A percentile compares a stretch with the other conserved stretches of the same genome.
phyloP scores from a whole-genome alignment of 495 filamentous ascomycete genomes.

The Aspergillus asperescens region DNA sequence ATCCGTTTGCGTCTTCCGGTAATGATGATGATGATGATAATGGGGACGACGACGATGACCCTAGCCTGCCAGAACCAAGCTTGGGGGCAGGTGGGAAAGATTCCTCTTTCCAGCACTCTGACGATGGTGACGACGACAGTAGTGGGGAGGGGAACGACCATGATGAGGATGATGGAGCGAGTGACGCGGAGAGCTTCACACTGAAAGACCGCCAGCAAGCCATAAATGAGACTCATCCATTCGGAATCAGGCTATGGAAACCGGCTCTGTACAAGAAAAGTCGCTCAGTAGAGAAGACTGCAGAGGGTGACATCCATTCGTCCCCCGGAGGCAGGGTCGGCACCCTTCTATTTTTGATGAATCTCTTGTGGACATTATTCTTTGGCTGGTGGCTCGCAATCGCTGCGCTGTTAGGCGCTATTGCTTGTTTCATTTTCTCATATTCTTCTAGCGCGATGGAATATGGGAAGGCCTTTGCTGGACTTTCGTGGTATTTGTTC shows the following conservation, averaged over 20 bases:
- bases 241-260: slow-evolving; percentile 98
- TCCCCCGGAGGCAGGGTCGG: slow-evolving; percentile 85
- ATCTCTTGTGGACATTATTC: slow-evolving; percentile 81
- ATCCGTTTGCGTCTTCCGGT: slow-evolving; percentile 53
- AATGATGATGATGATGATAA: slow-evolving; percentile 50
- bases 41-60: slow-evolving; percentile 43
- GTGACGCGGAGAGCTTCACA: slow-evolving; percentile 74
- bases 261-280: slow-evolving; percentile 97
- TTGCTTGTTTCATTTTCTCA: slow-evolving; percentile 73
- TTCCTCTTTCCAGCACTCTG: slow-evolving; percentile 25
- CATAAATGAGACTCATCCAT: slow-evolving; percentile 98
- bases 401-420: slow-evolving; percentile 64
- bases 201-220: slow-evolving; percentile 91
- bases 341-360: slow-evolving; percentile 75
- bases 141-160: slow-evolving; percentile 17
- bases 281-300: slow-evolving; percentile 90
- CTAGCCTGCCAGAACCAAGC: slow-evolving; percentile 31
- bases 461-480: slow-evolving; percentile 81
- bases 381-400: slow-evolving; percentile 98
- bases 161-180: slow-evolving; percentile 37
- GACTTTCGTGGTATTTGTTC: slow-evolving; percentile 78
- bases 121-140: slow-evolving; percentile 46
- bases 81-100: slow-evolving; percentile 15
- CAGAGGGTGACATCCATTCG: slow-evolving; percentile 96
- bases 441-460: slow-evolving; percentile 74